A percentile compares a stretch with the other conserved stretches of the same genome.
Evolutionary conservation across 2,329 filamentous ascomycete species (phyloP).

Genomic region (Phaeosphaeria sp.): DNA sequence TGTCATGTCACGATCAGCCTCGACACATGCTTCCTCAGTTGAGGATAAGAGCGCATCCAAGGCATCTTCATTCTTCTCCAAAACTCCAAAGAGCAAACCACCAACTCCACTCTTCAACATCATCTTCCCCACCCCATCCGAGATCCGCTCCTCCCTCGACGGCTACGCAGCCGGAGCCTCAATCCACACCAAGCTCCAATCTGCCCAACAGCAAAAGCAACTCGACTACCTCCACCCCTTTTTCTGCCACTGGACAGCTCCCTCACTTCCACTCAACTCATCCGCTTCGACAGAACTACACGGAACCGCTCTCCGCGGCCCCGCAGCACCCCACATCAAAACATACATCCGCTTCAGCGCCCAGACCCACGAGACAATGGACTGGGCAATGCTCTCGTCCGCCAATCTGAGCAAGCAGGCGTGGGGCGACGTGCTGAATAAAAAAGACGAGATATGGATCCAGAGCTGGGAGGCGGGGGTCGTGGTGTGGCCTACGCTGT

Average conservation of each 20-base stretch:
- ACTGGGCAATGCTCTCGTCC: slow-evolving; percentile 89
- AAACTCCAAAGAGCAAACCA: background rate
- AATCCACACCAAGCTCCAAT: slow-evolving; percentile 82
- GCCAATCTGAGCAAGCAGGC: slow-evolving; percentile 91
- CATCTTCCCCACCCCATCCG: slow-evolving; percentile 80
- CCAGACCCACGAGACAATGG: slow-evolving; percentile 59
- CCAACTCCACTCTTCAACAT: slow-evolving; percentile 69
- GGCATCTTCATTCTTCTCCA: slow-evolving; percentile 12
- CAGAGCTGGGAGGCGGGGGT: slow-evolving; percentile 87
- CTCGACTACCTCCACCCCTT: slow-evolving; percentile 73
- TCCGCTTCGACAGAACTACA: background rate
- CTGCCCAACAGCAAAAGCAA: slow-evolving; percentile 74
- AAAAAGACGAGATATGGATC: slow-evolving; percentile 69
- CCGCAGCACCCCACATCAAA: slow-evolving; percentile 87
- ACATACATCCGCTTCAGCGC: slow-evolving; percentile 77
- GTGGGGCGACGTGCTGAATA: slow-evolving; percentile 73
- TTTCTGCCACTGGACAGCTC: slow-evolving; percentile 75
- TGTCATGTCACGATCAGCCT: slow-evolving; percentile 34
- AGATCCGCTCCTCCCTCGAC: slow-evolving; percentile 77
- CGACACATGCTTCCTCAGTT: background rate
- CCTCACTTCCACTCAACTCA: background rate
- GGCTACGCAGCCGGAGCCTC: slow-evolving; percentile 80
- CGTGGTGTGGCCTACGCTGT: slow-evolving; percentile 75
- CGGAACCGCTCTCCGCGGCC: slow-evolving; percentile 42
- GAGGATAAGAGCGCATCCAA: background rate